phyloP scores from a whole-genome alignment of 2,329 filamentous ascomycete genomes.

The Ophiocordyceps camponoti-saundersi region DNA sequence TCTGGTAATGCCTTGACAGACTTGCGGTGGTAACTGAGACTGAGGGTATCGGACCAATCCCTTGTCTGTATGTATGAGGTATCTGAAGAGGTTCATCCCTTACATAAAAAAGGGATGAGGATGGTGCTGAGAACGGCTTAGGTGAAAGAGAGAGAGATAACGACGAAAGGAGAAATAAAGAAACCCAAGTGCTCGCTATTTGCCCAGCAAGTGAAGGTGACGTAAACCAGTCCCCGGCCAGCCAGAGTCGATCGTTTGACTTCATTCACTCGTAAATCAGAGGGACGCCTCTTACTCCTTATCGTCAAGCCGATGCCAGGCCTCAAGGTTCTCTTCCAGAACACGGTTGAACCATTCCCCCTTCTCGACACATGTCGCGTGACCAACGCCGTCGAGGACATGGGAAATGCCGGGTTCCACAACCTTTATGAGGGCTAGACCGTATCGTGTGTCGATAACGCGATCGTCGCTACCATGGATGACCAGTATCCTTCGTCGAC shows the following conservation, averaged over 20 bases:
- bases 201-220: no score
- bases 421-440: slow-evolving; percentile 46
- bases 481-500: slow-evolving; percentile 57
- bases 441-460: slow-evolving; percentile 65
- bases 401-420: slow-evolving; percentile 43
- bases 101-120: no score
- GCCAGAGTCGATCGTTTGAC: not conserved
- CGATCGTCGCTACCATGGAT: slow-evolving; percentile 59
- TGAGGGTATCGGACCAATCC: no score
- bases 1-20: slow-evolving; percentile 53
- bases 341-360: slow-evolving; percentile 49
- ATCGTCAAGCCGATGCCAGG: slow-evolving; percentile 26
- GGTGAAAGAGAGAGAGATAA: not conserved
- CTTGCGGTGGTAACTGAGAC: no score
- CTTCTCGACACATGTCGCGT: slow-evolving; percentile 59
- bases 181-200: no score
- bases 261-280: not conserved
- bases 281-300: not conserved
- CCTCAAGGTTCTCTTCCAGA: slow-evolving; percentile 38
- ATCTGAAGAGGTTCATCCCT: no score
- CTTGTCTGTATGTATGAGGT: no score
- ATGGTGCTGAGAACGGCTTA: no score
- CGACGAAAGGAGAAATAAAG: not conserved
- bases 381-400: slow-evolving; percentile 56
- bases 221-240: no score